Evolutionary conservation across 2,329 filamentous ascomycete species (phyloP).

Genomic region (Fusarium kyushuense): DNA sequence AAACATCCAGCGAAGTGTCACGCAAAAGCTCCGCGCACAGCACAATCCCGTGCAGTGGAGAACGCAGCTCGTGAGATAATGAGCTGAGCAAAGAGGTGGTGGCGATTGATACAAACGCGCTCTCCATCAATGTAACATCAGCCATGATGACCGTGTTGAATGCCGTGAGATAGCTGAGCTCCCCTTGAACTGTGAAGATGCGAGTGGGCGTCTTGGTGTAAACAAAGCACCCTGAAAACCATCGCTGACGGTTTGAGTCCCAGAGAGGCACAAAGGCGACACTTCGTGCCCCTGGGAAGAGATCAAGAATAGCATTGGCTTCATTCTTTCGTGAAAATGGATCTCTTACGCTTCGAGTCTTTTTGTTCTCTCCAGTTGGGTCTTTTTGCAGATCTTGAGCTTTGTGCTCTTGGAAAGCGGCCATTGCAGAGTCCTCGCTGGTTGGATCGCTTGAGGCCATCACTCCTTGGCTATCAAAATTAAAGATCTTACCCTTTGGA

Average conservation of each 20-base stretch:
- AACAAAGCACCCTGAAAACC: constrained; percentile 63
- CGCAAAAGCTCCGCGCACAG: constrained; percentile 65
- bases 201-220: constrained; percentile 61
- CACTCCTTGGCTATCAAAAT: constrained; percentile 56
- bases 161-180: constrained; percentile 63
- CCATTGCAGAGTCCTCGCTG: constrained; percentile 39
- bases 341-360: not conserved
- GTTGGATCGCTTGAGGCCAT: constrained; percentile 50
- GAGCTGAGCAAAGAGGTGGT: constrained; percentile 71
- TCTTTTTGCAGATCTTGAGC: not conserved
- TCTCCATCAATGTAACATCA: constrained; percentile 62
- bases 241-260: constrained; percentile 59
- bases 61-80: constrained; percentile 71
- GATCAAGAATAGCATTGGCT: constrained; percentile 45
- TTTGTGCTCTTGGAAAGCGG: not conserved
- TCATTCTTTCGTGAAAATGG: constrained; percentile 36
- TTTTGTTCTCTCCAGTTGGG: not conserved
- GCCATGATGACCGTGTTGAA: constrained; percentile 69
- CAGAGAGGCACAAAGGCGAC: constrained; percentile 62
- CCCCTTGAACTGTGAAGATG: constrained; percentile 59
- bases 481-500: constrained; percentile 61
- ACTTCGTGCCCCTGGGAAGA: constrained; percentile 60
- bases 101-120: constrained; percentile 56
- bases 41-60: constrained; percentile 70
- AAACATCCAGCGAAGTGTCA: constrained; percentile 60